Conservation (phyloP, 345 rosid genomes). For the Lepidium didymum region DNA sequence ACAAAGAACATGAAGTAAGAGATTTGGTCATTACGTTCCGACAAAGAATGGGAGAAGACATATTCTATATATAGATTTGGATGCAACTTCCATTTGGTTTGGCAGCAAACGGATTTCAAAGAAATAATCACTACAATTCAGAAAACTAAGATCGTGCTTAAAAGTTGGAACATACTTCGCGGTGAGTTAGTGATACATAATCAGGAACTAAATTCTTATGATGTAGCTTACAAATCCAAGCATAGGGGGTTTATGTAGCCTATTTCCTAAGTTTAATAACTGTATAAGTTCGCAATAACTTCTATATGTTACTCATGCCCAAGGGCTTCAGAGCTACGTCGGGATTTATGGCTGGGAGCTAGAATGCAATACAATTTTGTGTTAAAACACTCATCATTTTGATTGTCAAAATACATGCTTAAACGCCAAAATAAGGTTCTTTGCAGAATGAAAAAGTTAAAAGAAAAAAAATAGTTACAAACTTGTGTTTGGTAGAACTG, state of each 20-base stretch:
- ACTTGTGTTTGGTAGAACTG: constrained; percentile 14
- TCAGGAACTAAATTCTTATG: not conserved
- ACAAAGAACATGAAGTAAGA: not conserved
- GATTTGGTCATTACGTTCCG: not conserved
- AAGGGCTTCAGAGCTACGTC: no score
- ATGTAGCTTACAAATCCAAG: not conserved
- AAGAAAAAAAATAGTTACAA: not conserved
- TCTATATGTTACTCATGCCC: no score
- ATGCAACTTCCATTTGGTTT: no score
- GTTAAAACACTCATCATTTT: not conserved
- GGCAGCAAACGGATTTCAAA: not conserved
- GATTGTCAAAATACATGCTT: not conserved
- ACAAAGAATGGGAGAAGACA: not conserved
- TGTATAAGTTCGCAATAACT: not conserved
- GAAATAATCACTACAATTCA: not conserved
- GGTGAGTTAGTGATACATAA: not conserved
- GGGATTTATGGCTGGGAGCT: not conserved
- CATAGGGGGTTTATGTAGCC: not conserved
- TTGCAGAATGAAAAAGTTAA: not conserved
- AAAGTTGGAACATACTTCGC: not conserved
- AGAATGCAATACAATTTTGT: not conserved
- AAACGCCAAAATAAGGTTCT: not conserved
- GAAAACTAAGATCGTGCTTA: not conserved
- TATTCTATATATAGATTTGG: not conserved
- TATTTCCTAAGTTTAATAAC: not conserved